Evolutionary conservation across 345 rosid species (phyloP).

Genomic region (Salix udensis): DNA sequence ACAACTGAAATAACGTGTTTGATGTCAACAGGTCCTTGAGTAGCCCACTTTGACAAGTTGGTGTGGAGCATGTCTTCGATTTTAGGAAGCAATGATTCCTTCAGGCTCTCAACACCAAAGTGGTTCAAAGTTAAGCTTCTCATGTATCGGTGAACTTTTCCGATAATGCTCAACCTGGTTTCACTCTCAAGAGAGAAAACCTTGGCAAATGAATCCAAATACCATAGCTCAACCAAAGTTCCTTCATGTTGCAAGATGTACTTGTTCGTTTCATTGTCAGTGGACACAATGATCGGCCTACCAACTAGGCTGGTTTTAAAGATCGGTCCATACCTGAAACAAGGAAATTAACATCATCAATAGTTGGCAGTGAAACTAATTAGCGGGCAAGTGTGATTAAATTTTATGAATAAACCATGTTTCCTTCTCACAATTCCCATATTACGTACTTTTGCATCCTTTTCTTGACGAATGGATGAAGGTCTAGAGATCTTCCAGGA

Average conservation of each 20-base stretch:
- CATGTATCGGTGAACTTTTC: constrained; percentile 10
- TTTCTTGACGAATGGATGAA: too few relatives aligned
- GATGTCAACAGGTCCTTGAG: neutral
- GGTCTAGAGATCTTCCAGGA: too few relatives aligned
- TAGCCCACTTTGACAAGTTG: constrained; percentile 3
- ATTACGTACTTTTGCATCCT: too few relatives aligned
- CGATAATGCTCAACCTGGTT: neutral
- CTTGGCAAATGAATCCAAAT: constrained; percentile 6
- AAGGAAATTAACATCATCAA: neutral
- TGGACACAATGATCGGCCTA: constrained; percentile 11
- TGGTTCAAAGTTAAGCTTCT: constrained; percentile 7
- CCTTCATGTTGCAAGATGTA: constrained; percentile 21
- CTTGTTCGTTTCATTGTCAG: constrained; percentile 24
- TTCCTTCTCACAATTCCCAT: too few relatives aligned
- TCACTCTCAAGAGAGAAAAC: constrained; percentile 15
- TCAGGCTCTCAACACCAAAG: constrained; percentile 22
- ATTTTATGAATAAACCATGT: neutral
- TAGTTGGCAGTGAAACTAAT: neutral
- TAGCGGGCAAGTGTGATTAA: too few relatives aligned
- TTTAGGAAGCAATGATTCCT: constrained; percentile 10
- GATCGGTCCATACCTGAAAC: constrained; percentile 25
- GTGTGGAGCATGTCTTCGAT: constrained; percentile 15
- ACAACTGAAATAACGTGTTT: constrained; percentile 6
- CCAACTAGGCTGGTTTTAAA: neutral
- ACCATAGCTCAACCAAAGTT: constrained; percentile 14